These are phyloP conservation scores for Lophiotrema nucula DNA, from an alignment of 495 filamentous ascomycete species.

Conservation along the genomic window DNA sequence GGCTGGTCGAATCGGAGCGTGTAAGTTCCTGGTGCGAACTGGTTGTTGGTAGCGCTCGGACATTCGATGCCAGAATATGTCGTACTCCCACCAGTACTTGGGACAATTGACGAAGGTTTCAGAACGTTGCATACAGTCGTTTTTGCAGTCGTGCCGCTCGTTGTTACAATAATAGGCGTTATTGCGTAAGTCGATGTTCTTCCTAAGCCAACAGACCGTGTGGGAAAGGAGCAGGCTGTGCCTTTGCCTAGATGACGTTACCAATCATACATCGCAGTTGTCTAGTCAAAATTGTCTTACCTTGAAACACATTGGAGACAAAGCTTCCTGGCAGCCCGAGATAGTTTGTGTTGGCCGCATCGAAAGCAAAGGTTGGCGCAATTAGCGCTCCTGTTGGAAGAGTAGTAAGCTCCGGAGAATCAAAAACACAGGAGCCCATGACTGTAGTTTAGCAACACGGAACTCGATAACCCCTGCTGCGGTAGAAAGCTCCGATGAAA, in stretches of 20 bases:
- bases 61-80: slow-evolving; percentile 18
- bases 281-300: too few relatives aligned
- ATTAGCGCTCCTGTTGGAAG: background rate
- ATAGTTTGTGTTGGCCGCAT: slow-evolving; percentile 8
- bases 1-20: slow-evolving; percentile 20
- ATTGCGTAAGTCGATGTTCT: slow-evolving; percentile 13
- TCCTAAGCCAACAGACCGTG: slow-evolving; percentile 4
- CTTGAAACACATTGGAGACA: background rate
- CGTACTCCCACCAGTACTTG: background rate
- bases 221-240: slow-evolving; percentile 18
- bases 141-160: slow-evolving; percentile 1
- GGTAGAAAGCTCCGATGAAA: too few relatives aligned
- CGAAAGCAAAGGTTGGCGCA: slow-evolving; percentile 16
- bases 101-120: slow-evolving; percentile 20
- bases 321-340: slow-evolving; percentile 13
- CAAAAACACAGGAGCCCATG: slow-evolving; percentile 16
- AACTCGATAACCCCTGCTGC: too few relatives aligned
- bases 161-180: slow-evolving; percentile 20
- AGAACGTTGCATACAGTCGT: slow-evolving; percentile 18
- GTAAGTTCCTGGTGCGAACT: slow-evolving; percentile 18
- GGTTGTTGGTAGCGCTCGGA: slow-evolving; percentile 8
- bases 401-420: slow-evolving; percentile 15
- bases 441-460: too few relatives aligned
- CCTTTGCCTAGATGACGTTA: slow-evolving; percentile 7
- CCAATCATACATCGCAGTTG: too few relatives aligned